phyloP scores from a whole-genome alignment of 2,329 filamentous ascomycete genomes.

The Ciborinia camelliae region DNA sequence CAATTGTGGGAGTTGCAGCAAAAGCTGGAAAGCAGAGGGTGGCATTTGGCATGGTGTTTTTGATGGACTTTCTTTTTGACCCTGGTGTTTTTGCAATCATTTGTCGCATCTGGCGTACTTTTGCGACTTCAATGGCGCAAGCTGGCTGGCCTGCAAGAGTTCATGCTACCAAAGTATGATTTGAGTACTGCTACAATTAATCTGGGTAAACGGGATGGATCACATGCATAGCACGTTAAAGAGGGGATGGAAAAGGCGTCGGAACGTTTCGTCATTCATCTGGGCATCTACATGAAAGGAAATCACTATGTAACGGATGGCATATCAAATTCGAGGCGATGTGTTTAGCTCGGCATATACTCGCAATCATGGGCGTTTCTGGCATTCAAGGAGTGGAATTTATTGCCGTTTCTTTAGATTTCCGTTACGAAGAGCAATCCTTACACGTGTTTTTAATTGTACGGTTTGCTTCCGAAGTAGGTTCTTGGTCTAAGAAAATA shows the following conservation, averaged over 20 bases:
- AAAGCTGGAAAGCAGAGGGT: slow-evolving; percentile 30
- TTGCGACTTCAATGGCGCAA: slow-evolving; percentile 31
- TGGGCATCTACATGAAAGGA: slow-evolving; percentile 26
- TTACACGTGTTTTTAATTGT: slow-evolving; percentile 2
- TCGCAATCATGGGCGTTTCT: slow-evolving; percentile 19
- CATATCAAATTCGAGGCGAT: slow-evolving; percentile 16
- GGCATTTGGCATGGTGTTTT: slow-evolving; percentile 34
- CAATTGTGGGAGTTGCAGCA: slow-evolving; percentile 36
- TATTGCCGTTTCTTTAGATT: slow-evolving; percentile 16
- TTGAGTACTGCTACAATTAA: slow-evolving; percentile 28
- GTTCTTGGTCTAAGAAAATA: slow-evolving; percentile 1
- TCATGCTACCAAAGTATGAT: slow-evolving; percentile 16
- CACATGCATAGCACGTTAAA: slow-evolving; percentile 31
- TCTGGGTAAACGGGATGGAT: slow-evolving; percentile 30
- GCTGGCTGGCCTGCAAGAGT: slow-evolving; percentile 34
- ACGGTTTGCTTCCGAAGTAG: background rate
- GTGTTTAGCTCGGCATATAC: slow-evolving; percentile 23
- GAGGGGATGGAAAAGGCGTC: slow-evolving; percentile 35
- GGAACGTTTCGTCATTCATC: slow-evolving; percentile 24
- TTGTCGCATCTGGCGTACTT: slow-evolving; percentile 33
- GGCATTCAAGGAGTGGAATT: slow-evolving; percentile 20
- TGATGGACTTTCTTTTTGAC: slow-evolving; percentile 21
- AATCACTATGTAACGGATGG: slow-evolving; percentile 16
- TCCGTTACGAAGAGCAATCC: slow-evolving; percentile 17
- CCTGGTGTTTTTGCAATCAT: slow-evolving; percentile 31